Evolutionary conservation across 2,329 filamentous ascomycete genomes (phyloP).

Genomic region (Coniochaeta ligniaria): DNA sequence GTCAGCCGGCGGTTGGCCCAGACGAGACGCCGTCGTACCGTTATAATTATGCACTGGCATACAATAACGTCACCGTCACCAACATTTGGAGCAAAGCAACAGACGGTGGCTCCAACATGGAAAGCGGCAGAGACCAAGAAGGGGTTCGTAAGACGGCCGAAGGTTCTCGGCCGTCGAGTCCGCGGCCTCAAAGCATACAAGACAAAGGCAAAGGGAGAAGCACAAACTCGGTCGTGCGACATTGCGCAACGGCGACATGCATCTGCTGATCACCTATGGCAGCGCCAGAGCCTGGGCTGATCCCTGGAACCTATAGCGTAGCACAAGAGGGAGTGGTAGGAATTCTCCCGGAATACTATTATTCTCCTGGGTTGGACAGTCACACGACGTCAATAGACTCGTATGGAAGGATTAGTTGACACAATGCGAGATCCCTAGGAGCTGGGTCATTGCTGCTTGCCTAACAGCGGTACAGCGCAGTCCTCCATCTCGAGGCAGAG

Average conservation of each 20-base stretch:
- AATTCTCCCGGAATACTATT: neutral
- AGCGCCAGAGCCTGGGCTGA: neutral
- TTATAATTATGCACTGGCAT: neutral
- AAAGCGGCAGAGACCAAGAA: neutral
- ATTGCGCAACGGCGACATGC: conserved; percentile 3
- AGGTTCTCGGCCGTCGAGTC: neutral
- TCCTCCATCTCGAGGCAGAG: neutral
- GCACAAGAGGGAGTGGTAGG: neutral
- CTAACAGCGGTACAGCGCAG: neutral
- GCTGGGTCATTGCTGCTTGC: neutral
- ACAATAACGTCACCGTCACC: neutral
- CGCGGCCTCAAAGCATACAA: neutral
- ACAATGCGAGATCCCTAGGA: neutral
- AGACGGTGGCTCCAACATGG: neutral
- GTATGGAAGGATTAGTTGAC: neutral
- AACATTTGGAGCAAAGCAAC: neutral
- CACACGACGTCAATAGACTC: conserved; percentile 1
- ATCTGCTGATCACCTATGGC: conserved; percentile 1
- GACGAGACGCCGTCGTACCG: neutral
- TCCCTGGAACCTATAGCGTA: neutral
- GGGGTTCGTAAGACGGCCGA: neutral
- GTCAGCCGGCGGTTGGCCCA: neutral
- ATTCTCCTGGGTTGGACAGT: neutral
- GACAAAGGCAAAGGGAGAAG: neutral
- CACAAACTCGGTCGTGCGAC: conserved; percentile 1